Evolutionary conservation across 495 filamentous ascomycete species (phyloP).

Genomic region (Neurospora sp.): DNA sequence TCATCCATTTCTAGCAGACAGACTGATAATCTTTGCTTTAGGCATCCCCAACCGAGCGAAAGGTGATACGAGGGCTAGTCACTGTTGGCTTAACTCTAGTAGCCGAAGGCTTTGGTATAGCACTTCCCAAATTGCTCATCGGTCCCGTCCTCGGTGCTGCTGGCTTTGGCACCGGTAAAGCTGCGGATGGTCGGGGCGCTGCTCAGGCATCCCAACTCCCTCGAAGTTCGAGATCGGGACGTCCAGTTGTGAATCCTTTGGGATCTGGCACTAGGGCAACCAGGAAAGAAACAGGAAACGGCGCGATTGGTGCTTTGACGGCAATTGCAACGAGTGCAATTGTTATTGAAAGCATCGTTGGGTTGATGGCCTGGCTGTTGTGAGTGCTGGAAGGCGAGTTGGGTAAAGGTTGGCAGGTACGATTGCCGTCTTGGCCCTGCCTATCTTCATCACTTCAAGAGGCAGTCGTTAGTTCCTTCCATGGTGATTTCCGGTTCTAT

Average conservation of each 20-base stretch:
- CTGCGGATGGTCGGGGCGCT: neutral
- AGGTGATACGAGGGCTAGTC: neutral
- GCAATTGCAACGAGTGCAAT: neutral
- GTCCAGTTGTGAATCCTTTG: neutral
- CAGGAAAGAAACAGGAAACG: neutral
- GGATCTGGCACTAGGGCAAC: neutral
- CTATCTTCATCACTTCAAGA: neutral
- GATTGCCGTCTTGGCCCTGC: neutral
- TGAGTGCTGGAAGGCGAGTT: neutral
- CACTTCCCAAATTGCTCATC: neutral
- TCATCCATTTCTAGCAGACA: too few species aligned
- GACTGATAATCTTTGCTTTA: neutral
- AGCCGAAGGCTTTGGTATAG: neutral
- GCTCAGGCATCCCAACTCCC: neutral
- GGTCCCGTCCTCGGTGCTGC: neutral
- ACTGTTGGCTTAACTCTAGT: accelerated
- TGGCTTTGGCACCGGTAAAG: neutral
- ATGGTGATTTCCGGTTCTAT: neutral
- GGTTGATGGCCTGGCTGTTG: neutral
- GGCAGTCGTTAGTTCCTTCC: neutral
- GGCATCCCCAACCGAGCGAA: neutral
- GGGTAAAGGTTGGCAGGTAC: neutral
- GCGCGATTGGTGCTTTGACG: neutral
- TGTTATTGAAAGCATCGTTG: neutral
- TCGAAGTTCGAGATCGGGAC: neutral